Evolutionary conservation across 805 yeast species (phyloP), one percentile per base, ranked within the genome.

Genomic region (Barnettozyma sp.): DNA sequence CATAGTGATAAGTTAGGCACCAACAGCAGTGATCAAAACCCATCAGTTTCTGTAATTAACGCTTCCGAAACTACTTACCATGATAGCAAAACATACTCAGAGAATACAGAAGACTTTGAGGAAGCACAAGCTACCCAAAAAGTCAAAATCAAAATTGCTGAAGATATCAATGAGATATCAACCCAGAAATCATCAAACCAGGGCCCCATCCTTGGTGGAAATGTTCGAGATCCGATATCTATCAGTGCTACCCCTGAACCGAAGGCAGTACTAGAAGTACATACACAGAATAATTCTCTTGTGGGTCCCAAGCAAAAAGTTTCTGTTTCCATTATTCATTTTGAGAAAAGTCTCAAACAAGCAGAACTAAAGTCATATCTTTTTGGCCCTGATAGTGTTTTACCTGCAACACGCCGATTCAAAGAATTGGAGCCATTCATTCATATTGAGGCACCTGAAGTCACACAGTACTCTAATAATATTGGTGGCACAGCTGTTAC

Each of bases 281-380:
- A 10, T 17, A 6, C 13, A 17, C 22, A 27, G 4, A 10, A 17
- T 12, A 14, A 3, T 13, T 17, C 22, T 27, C 11, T 27, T 12
- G 21, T 29, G n/a, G 94, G 94, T 0, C 94, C 94, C 2, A 56
- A 63, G 3, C 86, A 78, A 49, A 66, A 66, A 35, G 76, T 80
- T 2, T 66, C 76, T 1, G 65, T 72, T 23, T 76, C 78, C 45
- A 62, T 62, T 26, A 55, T 85, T 0, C 65, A 73, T 2, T 60
- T 82, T 30, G 66, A 76, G 40, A 59, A 55, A 17, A 59, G 59
- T 3, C 39, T 49, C n/a, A 40, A 54, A 3, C 30, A 25, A 6
- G 50, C 57, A 7, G 56, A 58, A 10, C 50, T 71, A 17, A 40
- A 43, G n/a, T 30, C 40, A 3, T 53, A 59, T n/a, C 52, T 83